These are phyloP conservation scores for Phytopythium delawarense DNA, from an alignment of 352 stramenopile species.

Conservation along the genomic window DNA sequence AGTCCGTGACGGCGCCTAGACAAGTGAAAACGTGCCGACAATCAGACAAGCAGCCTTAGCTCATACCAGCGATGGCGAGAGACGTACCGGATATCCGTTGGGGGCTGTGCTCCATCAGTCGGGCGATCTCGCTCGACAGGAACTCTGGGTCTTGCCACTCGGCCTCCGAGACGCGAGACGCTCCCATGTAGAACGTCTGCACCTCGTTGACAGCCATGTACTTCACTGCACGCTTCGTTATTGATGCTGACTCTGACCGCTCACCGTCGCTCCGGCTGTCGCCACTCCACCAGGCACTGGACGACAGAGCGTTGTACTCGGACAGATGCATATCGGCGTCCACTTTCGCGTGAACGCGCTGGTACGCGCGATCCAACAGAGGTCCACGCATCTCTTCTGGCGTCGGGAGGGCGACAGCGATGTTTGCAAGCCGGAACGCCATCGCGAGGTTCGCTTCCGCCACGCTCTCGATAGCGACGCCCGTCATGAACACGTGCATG, in stretches of 20 bases:
- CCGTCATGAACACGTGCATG: constrained; percentile 26
- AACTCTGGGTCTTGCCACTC: constrained; percentile 7
- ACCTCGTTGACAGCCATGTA: constrained; percentile 11
- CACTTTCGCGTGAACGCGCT: background rate
- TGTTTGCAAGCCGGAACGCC: constrained; percentile 8
- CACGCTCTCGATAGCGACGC: constrained; percentile 6
- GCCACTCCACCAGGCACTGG: constrained; percentile 7
- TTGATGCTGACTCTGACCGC: background rate
- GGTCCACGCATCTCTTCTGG: constrained; percentile 8
- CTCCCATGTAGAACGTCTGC: constrained; percentile 9
- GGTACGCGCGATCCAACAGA: constrained; percentile 19
- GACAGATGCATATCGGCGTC: background rate
- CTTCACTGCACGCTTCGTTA: background rate
- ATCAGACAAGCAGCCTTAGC: background rate
- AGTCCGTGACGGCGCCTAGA: constrained; percentile 21
- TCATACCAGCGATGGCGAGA: background rate
- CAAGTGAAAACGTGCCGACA: background rate
- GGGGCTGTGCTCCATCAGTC: constrained; percentile 5
- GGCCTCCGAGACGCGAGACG: background rate
- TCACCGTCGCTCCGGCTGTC: background rate
- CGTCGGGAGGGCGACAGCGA: background rate
- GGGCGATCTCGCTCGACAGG: constrained; percentile 10
- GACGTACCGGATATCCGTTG: constrained; percentile 10
- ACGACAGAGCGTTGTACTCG: constrained; percentile 6
- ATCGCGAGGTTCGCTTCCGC: constrained; percentile 14